phyloP scores from a whole-genome alignment of 257 asterid species.

The Ajuga chamaepitys region DNA sequence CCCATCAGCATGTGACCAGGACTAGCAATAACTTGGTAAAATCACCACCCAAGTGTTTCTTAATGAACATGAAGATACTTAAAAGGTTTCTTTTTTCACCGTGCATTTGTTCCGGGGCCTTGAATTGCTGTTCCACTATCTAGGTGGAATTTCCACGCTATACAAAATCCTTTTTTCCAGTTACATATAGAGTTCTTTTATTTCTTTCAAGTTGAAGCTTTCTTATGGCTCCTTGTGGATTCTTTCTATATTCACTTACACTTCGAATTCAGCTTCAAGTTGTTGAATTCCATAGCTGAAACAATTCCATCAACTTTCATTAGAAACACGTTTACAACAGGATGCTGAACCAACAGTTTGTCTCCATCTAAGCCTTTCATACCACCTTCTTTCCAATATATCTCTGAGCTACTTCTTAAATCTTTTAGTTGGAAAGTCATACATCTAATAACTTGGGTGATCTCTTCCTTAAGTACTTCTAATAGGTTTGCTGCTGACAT shows the following conservation, averaged over 20 bases:
- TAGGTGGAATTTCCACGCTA: background rate
- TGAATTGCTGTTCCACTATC: background rate
- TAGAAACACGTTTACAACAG: background rate
- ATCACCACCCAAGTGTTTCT: background rate
- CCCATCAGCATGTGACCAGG: background rate
- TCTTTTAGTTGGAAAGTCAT: background rate
- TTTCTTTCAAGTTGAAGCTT: background rate
- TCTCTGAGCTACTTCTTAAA: background rate
- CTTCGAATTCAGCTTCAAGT: background rate
- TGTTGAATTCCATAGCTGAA: background rate
- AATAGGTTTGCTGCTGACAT: conserved; percentile 13
- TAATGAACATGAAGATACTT: background rate
- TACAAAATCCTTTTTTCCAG: background rate
- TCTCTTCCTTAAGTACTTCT: background rate
- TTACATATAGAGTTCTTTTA: background rate
- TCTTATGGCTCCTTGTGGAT: conserved; percentile 1
- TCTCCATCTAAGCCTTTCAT: background rate
- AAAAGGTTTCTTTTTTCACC: background rate
- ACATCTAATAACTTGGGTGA: background rate
- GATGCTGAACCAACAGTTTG: background rate
- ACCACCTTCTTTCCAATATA: background rate
- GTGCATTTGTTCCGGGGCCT: background rate
- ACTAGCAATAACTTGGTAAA: background rate
- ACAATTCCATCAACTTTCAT: background rate
- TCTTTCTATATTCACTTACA: background rate